These are phyloP conservation scores for Leptosphaerulina australis DNA, from an alignment of 2,329 filamentous ascomycete species.

Conservation along the genomic window DNA sequence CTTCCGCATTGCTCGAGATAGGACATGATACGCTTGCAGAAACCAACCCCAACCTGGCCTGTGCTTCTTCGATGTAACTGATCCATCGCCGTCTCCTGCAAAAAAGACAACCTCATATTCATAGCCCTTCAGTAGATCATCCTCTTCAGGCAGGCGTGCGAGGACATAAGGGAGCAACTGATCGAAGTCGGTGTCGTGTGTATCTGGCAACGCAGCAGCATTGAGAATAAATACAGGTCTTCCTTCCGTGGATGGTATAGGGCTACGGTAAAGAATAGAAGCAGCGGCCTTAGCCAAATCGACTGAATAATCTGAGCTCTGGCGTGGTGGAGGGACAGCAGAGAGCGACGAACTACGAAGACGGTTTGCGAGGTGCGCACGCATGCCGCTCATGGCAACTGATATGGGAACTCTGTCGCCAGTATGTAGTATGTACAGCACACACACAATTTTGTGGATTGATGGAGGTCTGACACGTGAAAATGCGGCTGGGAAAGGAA, in stretches of 20 bases:
- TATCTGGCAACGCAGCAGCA: constrained; percentile 62
- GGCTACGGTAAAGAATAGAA: constrained; percentile 62
- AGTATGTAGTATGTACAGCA: background rate
- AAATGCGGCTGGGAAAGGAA: constrained; percentile 8
- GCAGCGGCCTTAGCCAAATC: constrained; percentile 57
- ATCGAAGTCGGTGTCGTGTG: constrained; percentile 61
- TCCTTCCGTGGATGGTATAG: constrained; percentile 56
- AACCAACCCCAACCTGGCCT: constrained; percentile 63
- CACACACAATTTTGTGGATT: background rate
- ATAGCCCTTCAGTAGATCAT: constrained; percentile 59
- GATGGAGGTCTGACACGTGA: constrained; percentile 2
- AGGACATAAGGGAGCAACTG: constrained; percentile 61
- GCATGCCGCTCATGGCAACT: constrained; percentile 46
- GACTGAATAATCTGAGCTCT: constrained; percentile 55
- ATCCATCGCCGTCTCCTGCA: constrained; percentile 58
- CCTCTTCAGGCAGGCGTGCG: constrained; percentile 60
- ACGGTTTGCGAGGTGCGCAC: constrained; percentile 47
- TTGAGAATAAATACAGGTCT: constrained; percentile 62
- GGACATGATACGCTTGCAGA: constrained; percentile 62
- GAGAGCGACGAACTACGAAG: constrained; percentile 54
- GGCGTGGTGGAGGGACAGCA: constrained; percentile 54
- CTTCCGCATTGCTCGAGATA: constrained; percentile 61
- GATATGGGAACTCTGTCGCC: background rate
- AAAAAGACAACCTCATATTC: constrained; percentile 65
- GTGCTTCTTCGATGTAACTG: constrained; percentile 54